These are phyloP conservation scores for Posidonia oceanica DNA, from an alignment of 116 monocot genomes.

Conservation along the genomic window DNA sequence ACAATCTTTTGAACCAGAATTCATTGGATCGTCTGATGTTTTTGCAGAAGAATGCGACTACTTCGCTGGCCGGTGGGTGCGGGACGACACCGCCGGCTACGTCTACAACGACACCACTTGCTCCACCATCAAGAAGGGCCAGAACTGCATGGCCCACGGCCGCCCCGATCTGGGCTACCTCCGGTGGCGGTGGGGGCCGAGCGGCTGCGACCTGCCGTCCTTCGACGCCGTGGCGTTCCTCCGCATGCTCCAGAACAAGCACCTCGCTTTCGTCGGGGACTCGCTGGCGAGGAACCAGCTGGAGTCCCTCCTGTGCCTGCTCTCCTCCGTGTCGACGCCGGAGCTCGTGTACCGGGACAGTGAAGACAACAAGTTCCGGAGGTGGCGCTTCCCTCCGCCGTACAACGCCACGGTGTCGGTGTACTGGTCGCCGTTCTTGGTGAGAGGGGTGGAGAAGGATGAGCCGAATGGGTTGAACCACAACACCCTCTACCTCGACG, in stretches of 20 bases:
- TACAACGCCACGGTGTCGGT: slow-evolving; percentile 66
- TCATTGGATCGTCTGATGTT: background rate
- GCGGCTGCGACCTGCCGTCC: slow-evolving; percentile 35
- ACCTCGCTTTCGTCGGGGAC: slow-evolving; percentile 83
- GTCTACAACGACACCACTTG: slow-evolving; percentile 64
- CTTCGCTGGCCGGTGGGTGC: slow-evolving; percentile 53
- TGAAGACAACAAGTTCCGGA: slow-evolving; percentile 52
- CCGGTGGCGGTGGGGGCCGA: slow-evolving; percentile 62
- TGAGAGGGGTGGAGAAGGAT: slow-evolving; percentile 53
- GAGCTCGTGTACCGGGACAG: slow-evolving; percentile 34
- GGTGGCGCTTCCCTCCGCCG: slow-evolving; percentile 39
- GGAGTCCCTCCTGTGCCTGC: slow-evolving; percentile 87
- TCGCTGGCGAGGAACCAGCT: slow-evolving; percentile 83
- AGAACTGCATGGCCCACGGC: slow-evolving; percentile 90
- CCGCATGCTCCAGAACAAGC: slow-evolving; percentile 28
- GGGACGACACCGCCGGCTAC: slow-evolving; percentile 14
- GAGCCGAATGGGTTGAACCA: slow-evolving; percentile 23
- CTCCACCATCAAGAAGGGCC: slow-evolving; percentile 59
- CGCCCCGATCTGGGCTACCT: slow-evolving; percentile 82
- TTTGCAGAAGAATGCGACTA: slow-evolving; percentile 35
- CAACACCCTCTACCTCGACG: slow-evolving; percentile 58
- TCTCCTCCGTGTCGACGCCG: slow-evolving; percentile 23
- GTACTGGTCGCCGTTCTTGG: slow-evolving; percentile 86
- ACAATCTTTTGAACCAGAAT: too few relatives aligned
- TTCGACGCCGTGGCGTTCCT: slow-evolving; percentile 51